These are phyloP conservation scores for Phylloporus sp. DNA, from an alignment of 1,284 basidiomycete genomes.

Conservation along the genomic window DNA sequence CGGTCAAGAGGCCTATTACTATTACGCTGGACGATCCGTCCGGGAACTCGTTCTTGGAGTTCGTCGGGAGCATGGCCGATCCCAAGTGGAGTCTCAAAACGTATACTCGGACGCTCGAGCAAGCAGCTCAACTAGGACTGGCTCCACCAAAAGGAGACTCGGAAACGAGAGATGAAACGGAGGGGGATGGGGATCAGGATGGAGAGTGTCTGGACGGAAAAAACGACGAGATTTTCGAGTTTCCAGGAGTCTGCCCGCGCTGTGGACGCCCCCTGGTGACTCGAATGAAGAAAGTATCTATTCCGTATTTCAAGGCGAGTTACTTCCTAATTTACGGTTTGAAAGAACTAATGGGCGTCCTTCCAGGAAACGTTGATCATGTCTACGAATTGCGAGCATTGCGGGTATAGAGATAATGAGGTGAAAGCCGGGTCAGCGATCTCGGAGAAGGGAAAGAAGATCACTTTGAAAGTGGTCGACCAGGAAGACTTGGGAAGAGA, in stretches of 20 bases:
- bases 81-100: conserved; percentile 93
- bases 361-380: conserved; percentile 92
- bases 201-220: conserved; percentile 33
- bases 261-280: conserved; percentile 88
- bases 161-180: conserved; percentile 35
- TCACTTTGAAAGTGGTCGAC: conserved; percentile 92
- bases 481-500: conserved; percentile 94
- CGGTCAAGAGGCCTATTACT: conserved; percentile 74
- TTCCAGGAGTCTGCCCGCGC: conserved; percentile 88
- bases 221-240: conserved; percentile 89
- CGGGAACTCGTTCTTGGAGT: conserved; percentile 95
- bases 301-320: conserved; percentile 95
- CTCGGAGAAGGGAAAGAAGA: conserved; percentile 82
- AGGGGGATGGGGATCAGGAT: conserved; percentile 38
- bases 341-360: not conserved
- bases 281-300: conserved; percentile 95
- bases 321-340: not conserved
- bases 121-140: conserved; percentile 86
- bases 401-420: conserved; percentile 98
- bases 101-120: conserved; percentile 82
- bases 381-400: conserved; percentile 96
- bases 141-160: conserved; percentile 53
- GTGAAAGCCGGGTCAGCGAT: conserved; percentile 95
- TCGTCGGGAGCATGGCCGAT: conserved; percentile 78
- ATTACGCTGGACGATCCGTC: conserved; percentile 91